phyloP scores from a whole-genome alignment of 345 rosid species.

The Aquilaria malaccensis region DNA sequence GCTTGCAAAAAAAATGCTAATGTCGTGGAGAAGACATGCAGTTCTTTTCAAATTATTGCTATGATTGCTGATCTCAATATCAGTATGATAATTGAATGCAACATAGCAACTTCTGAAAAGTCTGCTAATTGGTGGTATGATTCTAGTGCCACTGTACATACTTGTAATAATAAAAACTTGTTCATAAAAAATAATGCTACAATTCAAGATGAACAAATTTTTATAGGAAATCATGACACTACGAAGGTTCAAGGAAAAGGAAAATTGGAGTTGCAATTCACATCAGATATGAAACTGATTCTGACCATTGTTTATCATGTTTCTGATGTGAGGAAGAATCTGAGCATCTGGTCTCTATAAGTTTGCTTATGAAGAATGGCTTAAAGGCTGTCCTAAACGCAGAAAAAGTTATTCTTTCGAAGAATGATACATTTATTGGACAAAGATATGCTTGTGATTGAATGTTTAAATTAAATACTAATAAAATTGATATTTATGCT shows the following conservation, averaged over 20 bases:
- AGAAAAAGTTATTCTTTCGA: not conserved
- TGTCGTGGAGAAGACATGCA: not conserved
- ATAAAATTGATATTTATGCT: too few species aligned
- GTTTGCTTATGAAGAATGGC: too few species aligned
- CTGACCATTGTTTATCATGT: too few species aligned
- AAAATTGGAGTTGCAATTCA: not conserved
- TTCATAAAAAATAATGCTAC: not conserved
- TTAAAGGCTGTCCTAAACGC: not conserved
- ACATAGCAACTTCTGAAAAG: not conserved
- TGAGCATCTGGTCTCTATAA: too few species aligned
- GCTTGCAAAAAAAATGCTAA: not conserved
- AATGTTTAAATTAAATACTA: too few species aligned
- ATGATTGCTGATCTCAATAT: not conserved
- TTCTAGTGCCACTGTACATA: not conserved
- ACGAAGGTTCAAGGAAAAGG: not conserved
- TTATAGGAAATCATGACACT: not conserved
- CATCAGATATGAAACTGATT: not conserved
- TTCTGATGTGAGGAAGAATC: too few species aligned
- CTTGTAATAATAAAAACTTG: not conserved
- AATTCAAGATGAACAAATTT: not conserved
- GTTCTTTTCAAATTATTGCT: not conserved
- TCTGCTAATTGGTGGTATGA: not conserved
- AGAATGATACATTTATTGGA: not conserved
- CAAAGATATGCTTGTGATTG: not conserved
- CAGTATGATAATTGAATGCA: too few species aligned